Percentiles rank a stretch among this genome's conserved stretches.
phyloP scores from a whole-genome alignment of 257 asterid genomes.

The Przewalskia tangutica region DNA sequence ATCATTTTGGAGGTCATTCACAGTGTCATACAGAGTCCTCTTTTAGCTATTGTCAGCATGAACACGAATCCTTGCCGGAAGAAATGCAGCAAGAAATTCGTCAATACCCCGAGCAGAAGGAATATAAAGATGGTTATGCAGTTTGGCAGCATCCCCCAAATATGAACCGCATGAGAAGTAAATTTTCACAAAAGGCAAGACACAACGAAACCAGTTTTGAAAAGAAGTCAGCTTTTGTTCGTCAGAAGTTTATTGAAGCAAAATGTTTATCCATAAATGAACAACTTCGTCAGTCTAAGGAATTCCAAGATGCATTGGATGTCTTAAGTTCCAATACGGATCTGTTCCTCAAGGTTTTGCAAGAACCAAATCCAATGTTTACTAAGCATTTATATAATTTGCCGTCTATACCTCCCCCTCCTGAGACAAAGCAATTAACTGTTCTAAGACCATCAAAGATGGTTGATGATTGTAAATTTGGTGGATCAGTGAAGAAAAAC shows the following conservation, averaged over 20 bases:
- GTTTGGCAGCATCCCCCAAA: constrained; percentile 49
- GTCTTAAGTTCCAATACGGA: constrained; percentile 83
- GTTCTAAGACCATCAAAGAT: constrained; percentile 83
- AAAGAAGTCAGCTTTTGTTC: constrained; percentile 69
- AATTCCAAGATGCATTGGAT: constrained; percentile 83
- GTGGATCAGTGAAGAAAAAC: constrained; percentile 32
- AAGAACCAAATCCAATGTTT: constrained; percentile 73
- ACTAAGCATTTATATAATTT: constrained; percentile 46
- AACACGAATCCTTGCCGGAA: constrained; percentile 32
- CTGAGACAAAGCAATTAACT: constrained; percentile 80
- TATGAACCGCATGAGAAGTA: constrained; percentile 19
- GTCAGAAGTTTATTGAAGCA: constrained; percentile 86
- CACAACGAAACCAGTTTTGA: constrained; percentile 30
- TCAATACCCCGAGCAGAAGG: constrained; percentile 37
- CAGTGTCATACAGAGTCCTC: constrained; percentile 59
- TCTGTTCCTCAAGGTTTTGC: constrained; percentile 71
- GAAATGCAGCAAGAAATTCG: constrained; percentile 18
- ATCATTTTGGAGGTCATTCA: constrained; percentile 32
- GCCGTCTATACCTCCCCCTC: constrained; percentile 54
- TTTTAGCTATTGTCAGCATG: constrained; percentile 56
- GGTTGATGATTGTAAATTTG: constrained; percentile 32
- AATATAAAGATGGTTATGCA: constrained; percentile 58
- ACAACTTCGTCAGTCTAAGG: constrained; percentile 71
- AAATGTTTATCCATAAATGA: constrained; percentile 73
- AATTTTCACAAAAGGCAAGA: constrained; percentile 44